Percentiles rank a stretch among this genome's conserved stretches.
phyloP scores from a whole-genome alignment of 345 rosid genomes.

The Bretschneidera sinensis region DNA sequence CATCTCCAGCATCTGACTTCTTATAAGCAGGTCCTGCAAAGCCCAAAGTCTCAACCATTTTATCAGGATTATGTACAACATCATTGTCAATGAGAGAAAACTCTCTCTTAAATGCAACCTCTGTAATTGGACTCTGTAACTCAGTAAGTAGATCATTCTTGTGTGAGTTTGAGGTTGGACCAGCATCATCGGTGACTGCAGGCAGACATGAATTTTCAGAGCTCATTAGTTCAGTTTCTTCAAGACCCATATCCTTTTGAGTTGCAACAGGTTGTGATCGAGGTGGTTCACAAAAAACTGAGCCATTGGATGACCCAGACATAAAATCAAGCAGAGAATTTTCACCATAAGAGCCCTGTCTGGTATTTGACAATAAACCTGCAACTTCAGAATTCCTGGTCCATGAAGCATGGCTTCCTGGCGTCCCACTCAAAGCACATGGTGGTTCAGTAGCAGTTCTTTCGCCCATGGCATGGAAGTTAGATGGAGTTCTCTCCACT shows the following conservation, averaged over 20 bases:
- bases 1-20: constrained; percentile 23
- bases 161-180: constrained; percentile 14
- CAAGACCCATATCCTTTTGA: constrained; percentile 21
- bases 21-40: constrained; percentile 15
- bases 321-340: constrained; percentile 21
- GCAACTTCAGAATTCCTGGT: constrained; percentile 24
- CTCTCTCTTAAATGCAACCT: constrained; percentile 15
- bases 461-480: constrained; percentile 18
- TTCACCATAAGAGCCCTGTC: constrained; percentile 15
- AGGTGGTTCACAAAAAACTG: constrained; percentile 16
- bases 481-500: constrained; percentile 12
- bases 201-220: constrained; percentile 5
- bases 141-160: constrained; percentile 8
- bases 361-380: constrained; percentile 14
- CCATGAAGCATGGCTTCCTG: constrained; percentile 15
- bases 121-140: constrained; percentile 11
- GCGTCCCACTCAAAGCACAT: constrained; percentile 22
- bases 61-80: constrained; percentile 15
- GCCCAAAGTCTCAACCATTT: constrained; percentile 21
- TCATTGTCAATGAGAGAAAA: constrained; percentile 23
- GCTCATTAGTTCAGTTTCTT: constrained; percentile 5
- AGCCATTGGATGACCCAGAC: constrained; percentile 25
- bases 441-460: constrained; percentile 10
- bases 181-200: constrained; percentile 12
- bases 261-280: constrained; percentile 20